A percentile compares a stretch with the other conserved stretches of the same genome.
Conservation (phyloP, 768 basidiomycete genomes). For the Lactarius indigo region DNA sequence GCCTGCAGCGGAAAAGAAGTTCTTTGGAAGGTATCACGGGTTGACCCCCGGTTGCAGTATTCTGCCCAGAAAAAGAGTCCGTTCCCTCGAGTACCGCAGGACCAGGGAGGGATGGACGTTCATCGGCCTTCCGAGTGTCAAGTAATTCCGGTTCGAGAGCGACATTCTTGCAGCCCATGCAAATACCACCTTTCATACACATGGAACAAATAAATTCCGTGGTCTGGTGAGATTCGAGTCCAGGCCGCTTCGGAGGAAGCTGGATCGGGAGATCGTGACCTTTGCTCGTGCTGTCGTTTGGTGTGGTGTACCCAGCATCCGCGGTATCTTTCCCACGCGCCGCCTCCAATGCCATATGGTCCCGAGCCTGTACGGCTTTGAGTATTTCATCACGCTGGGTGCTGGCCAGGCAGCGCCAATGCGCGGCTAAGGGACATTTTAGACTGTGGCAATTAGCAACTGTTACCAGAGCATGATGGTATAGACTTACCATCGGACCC, state of each 20-base stretch:
- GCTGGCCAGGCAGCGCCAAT: slow-evolving; percentile 70
- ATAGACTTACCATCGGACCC: slow-evolving; percentile 71
- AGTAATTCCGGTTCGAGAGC: slow-evolving; percentile 47
- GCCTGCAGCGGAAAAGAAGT: slow-evolving; percentile 76
- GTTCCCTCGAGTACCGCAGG: neutral
- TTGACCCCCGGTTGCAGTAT: neutral
- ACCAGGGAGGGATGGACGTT: neutral
- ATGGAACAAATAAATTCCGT: slow-evolving; percentile 78
- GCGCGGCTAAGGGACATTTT: slow-evolving; percentile 71
- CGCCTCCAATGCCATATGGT: slow-evolving; percentile 40
- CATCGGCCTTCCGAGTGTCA: slow-evolving; percentile 1
- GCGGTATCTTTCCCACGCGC: slow-evolving; percentile 21
- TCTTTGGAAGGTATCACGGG: slow-evolving; percentile 30
- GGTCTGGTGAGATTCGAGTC: slow-evolving; percentile 42
- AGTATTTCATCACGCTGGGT: slow-evolving; percentile 70
- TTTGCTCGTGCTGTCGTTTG: slow-evolving; percentile 2
- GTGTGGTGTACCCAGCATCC: neutral
- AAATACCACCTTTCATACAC: slow-evolving; percentile 74
- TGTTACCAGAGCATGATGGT: neutral
- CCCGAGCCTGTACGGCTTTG: slow-evolving; percentile 56
- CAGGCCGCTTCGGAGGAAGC: slow-evolving; percentile 13
- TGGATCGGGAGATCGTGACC: neutral
- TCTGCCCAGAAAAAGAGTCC: neutral
- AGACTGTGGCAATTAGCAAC: slow-evolving; percentile 43
- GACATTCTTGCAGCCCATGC: slow-evolving; percentile 67